phyloP scores from a whole-genome alignment of 306 rosid genomes.

The Vigna hirtella region DNA sequence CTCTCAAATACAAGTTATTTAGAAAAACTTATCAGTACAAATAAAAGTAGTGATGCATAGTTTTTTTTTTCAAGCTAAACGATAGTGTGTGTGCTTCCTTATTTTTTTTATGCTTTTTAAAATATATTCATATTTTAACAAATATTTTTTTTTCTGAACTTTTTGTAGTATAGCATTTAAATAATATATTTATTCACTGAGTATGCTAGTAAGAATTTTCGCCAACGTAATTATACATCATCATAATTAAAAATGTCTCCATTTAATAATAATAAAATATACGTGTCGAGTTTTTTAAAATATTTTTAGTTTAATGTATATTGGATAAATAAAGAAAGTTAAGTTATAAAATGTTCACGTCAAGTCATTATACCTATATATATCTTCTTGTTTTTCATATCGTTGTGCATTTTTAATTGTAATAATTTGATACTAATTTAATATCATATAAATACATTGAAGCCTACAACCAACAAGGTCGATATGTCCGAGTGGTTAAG shows the following conservation, averaged over 20 bases:
- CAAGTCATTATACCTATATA: background rate
- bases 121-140: background rate
- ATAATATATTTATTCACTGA: too few species aligned
- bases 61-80: background rate
- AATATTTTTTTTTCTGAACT: background rate
- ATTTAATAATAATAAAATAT: background rate
- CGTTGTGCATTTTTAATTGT: background rate
- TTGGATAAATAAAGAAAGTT: too few species aligned
- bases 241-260: background rate
- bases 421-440: background rate
- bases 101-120: background rate
- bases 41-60: background rate
- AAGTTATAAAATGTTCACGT: background rate
- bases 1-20: too few species aligned
- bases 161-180: background rate
- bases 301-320: background rate
- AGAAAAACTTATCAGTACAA: background rate
- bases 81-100: background rate
- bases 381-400: background rate
- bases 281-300: background rate
- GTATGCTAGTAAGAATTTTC: background rate
- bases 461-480: background rate
- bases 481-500: slow-evolving; percentile 64
- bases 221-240: background rate
- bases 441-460: too few species aligned